A percentile compares a stretch with the other conserved stretches of the same genome.
phyloP scores from a whole-genome alignment of 2,329 filamentous ascomycete species.

The Cercospora canescens region DNA sequence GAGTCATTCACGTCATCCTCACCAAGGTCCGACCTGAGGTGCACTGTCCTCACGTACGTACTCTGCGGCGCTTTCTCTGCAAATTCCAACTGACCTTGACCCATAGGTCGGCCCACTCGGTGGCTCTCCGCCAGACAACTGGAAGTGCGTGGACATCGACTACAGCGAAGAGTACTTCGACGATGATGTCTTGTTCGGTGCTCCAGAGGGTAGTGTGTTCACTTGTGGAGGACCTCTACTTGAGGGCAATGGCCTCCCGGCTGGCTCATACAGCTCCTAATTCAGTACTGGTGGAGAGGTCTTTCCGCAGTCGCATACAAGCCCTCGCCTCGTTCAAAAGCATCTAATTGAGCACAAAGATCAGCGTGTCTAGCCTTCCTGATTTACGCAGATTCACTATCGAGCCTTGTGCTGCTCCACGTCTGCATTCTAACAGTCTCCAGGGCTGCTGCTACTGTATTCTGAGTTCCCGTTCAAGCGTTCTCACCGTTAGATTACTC shows the following conservation, averaged over 20 bases:
- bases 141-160: constrained; percentile 33
- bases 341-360: background rate
- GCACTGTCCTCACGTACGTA: constrained; percentile 33
- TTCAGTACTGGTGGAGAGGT: no score
- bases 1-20: constrained; percentile 45
- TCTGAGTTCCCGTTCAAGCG: background rate
- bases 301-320: no score
- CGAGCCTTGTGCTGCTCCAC: background rate
- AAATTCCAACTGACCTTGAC: background rate
- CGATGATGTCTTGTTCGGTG: constrained; percentile 25
- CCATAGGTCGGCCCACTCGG: background rate
- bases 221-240: constrained; percentile 18
- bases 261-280: background rate
- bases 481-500: background rate
- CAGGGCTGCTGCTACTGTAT: background rate
- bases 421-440: background rate
- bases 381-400: background rate
- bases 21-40: constrained; percentile 30
- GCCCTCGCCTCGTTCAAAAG: no score
- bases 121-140: constrained; percentile 11
- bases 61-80: constrained; percentile 18
- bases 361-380: background rate
- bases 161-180: constrained; percentile 33
- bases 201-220: constrained; percentile 20
- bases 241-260: background rate